These are phyloP conservation scores for Geranium brycei DNA, from an alignment of 345 rosid genomes.

Conservation along the genomic window DNA sequence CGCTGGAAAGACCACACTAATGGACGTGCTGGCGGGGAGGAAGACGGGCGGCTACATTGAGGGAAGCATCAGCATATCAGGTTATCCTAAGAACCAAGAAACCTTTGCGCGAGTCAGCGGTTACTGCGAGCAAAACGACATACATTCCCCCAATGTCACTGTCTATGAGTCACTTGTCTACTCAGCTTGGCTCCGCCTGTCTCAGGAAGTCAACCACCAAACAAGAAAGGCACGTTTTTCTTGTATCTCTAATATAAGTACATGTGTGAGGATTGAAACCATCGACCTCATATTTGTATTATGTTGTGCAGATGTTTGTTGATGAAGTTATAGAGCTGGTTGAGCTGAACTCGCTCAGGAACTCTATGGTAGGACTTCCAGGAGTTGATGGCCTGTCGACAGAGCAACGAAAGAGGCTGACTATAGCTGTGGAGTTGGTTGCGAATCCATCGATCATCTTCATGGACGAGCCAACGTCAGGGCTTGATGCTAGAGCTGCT, in stretches of 20 bases:
- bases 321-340: conserved; percentile 23
- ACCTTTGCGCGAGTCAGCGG: conserved; percentile 20
- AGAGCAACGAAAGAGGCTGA: conserved; percentile 21
- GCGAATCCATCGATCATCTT: conserved; percentile 40
- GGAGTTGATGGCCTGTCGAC: conserved; percentile 22
- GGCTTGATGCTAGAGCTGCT: conserved; percentile 80
- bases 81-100: conserved; percentile 34
- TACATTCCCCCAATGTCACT: conserved; percentile 46
- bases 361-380: conserved; percentile 20
- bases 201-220: conserved; percentile 8
- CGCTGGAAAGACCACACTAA: conserved; percentile 41
- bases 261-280: no score
- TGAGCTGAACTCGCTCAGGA: conserved; percentile 16
- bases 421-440: conserved; percentile 18
- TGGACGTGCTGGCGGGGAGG: conserved; percentile 42
- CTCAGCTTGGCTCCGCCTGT: conserved; percentile 22
- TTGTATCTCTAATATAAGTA: neutral
- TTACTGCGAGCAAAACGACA: conserved; percentile 30
- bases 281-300: no score
- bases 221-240: conserved; percentile 10
- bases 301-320: conserved; percentile 15
- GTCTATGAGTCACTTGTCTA: conserved; percentile 18
- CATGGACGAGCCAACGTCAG: conserved; percentile 85
- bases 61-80: conserved; percentile 29
- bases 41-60: conserved; percentile 36